Conservation (phyloP, 2,329 filamentous ascomycete species). For the Didymellaceae sp. region DNA sequence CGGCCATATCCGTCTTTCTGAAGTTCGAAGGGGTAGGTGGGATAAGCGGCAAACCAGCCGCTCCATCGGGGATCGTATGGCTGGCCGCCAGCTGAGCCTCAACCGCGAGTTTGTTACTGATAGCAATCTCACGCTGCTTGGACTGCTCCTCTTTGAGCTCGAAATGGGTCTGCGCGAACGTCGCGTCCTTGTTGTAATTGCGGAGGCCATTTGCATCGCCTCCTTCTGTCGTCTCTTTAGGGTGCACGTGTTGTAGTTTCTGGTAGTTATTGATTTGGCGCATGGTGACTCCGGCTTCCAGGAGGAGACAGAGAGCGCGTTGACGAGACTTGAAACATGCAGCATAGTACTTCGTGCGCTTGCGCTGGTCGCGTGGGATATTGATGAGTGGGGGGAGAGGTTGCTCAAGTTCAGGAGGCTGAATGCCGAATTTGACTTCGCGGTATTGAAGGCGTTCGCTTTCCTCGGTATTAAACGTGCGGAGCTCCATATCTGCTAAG, state of each 20-base stretch:
- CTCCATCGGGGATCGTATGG: constrained; percentile 10
- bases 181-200: constrained; percentile 36
- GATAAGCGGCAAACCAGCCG: constrained; percentile 33
- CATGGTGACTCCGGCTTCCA: constrained; percentile 39
- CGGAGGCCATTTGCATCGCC: constrained; percentile 28
- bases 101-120: constrained; percentile 33
- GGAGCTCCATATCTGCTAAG: constrained; percentile 29
- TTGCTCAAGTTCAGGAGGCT: constrained; percentile 31
- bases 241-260: constrained; percentile 27
- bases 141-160: constrained; percentile 23
- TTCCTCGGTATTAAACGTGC: constrained; percentile 23
- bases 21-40: constrained; percentile 26
- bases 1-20: constrained; percentile 12
- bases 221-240: constrained; percentile 30
- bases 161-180: constrained; percentile 25
- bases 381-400: constrained; percentile 42
- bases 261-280: constrained; percentile 40
- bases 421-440: constrained; percentile 42
- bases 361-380: constrained; percentile 30
- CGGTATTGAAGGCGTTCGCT: constrained; percentile 43
- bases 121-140: constrained; percentile 37
- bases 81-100: constrained; percentile 33
- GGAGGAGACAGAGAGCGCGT: constrained; percentile 36
- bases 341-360: constrained; percentile 36
- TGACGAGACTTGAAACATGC: constrained; percentile 44